Evolutionary conservation across 345 rosid species (phyloP).

Genomic region (Salix purpurea): DNA sequence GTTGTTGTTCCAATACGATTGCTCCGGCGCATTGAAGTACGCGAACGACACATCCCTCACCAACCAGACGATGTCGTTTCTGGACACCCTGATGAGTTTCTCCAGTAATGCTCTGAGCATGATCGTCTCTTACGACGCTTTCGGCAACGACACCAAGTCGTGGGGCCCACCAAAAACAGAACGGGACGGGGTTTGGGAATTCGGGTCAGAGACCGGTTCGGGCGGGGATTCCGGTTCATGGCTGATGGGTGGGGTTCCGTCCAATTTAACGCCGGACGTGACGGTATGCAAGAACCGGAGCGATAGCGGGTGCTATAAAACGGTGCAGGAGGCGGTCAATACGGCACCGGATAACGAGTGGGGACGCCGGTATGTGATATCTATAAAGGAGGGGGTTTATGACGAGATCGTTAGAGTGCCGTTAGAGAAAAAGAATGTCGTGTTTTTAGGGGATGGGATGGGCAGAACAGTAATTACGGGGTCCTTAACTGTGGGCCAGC

Average conservation of each 20-base stretch:
- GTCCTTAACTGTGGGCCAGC: conserved; percentile 44
- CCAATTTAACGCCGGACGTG: conserved; percentile 43
- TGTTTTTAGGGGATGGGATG: conserved; percentile 76
- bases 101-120: conserved; percentile 75
- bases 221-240: conserved; percentile 6
- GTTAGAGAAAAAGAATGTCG: conserved; percentile 71
- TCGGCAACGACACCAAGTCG: conserved; percentile 36
- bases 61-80: conserved; percentile 55
- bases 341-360: conserved; percentile 56
- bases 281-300: conserved; percentile 61
- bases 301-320: conserved; percentile 32
- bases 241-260: conserved; percentile 39
- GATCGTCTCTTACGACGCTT: conserved; percentile 55
- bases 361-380: conserved; percentile 46
- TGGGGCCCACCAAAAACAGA: conserved; percentile 77
- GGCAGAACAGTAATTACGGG: conserved; percentile 88
- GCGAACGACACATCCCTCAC: conserved; percentile 55
- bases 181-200: conserved; percentile 51
- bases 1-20: conserved; percentile 62
- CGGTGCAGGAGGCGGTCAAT: conserved; percentile 78
- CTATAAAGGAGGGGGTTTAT: conserved; percentile 58
- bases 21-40: conserved; percentile 67
- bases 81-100: conserved; percentile 37
- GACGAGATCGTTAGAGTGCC: conserved; percentile 73
- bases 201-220: not conserved